Base-by-base conservation (phyloP, 371 early-diverging fungal genomes). In the Capillidium heterosporum region DNA sequence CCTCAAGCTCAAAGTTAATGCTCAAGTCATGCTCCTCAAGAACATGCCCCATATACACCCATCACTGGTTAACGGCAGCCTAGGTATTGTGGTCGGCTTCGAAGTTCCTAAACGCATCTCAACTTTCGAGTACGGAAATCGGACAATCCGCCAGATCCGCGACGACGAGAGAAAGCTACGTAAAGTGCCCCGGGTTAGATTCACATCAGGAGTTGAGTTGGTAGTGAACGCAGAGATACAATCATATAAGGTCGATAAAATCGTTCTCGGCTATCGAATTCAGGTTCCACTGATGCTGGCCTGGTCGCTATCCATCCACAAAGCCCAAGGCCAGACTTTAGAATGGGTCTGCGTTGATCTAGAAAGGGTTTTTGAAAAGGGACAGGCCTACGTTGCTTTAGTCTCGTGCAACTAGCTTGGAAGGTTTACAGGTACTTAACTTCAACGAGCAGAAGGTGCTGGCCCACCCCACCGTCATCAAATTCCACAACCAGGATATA, bases 371-470 rank as follows among this genome's bases (percentile, higher is more conserved):
- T 95, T 95, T 79, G 89, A 84, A 64, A 69, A 71, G 43, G 72
- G 95, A 0, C 91, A 90, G 61, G 89, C 84, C 0, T 95, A 95
- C 61, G 92, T 91, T 2, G 95, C 92, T 0, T 63, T 95, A 13
- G n/a, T 83, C 85, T 4, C 66, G 93, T 11, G 88, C 83, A 0
- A 82, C 78, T 2, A 68, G 67, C 19, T 57, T 82, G 1, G 70
- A 75, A 0, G 63, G 73, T 0, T 60, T 86, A 15, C 87, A 89
- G 63, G 82, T 90, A 2, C 61, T 85, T 17, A 81, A 85, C 54
- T 93, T 87, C 60, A 40, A 69, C 21, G 71, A 73, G 15, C 59
- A 63, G 3, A 73, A 77, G 40, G 78, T 90, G 11, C 76, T 71
- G 69, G 83, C 77, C 0, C 82, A 90, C 65, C 74, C 67, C 1